Evolutionary conservation across 306 rosid species (phyloP).

Genomic region (Corylus heterophylla): DNA sequence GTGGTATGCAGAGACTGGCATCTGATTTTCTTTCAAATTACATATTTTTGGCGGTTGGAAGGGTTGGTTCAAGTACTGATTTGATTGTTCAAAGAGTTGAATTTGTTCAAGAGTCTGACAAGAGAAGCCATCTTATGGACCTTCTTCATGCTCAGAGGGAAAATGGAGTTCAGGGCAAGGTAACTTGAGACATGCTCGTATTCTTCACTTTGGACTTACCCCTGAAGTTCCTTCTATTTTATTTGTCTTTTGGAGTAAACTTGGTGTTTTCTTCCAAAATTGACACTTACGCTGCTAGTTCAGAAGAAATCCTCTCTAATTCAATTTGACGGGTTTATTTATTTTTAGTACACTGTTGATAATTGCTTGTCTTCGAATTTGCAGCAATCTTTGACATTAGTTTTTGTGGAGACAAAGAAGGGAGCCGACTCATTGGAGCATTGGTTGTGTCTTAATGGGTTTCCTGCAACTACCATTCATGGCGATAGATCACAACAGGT

Average conservation of each 20-base stretch:
- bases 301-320: not conserved
- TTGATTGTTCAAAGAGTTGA: conserved; percentile 94
- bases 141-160: conserved; percentile 96
- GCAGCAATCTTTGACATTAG: conserved; percentile 93
- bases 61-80: conserved; percentile 98
- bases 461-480: conserved; percentile 95
- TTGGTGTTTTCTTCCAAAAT: not conserved
- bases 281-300: conserved; percentile 7
- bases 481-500: conserved; percentile 96
- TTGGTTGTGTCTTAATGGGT: conserved; percentile 81
- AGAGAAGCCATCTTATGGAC: conserved; percentile 96
- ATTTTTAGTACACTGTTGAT: conserved; percentile 17
- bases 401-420: conserved; percentile 97
- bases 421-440: conserved; percentile 94
- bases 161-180: conserved; percentile 73
- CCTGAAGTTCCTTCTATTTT: conserved; percentile 8
- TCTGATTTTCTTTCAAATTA: conserved; percentile 86
- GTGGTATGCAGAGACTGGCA: conserved; percentile 73
- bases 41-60: conserved; percentile 92
- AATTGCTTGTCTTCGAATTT: conserved; percentile 25
- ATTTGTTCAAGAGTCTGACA: conserved; percentile 83
- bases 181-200: conserved; percentile 28
- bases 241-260: conserved; percentile 14
- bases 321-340: conserved; percentile 10
- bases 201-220: conserved; percentile 12